Evolutionary conservation across 225 moss, liverwort and hornwort genomes (phyloP).

Genomic region (Asterella californica): DNA sequence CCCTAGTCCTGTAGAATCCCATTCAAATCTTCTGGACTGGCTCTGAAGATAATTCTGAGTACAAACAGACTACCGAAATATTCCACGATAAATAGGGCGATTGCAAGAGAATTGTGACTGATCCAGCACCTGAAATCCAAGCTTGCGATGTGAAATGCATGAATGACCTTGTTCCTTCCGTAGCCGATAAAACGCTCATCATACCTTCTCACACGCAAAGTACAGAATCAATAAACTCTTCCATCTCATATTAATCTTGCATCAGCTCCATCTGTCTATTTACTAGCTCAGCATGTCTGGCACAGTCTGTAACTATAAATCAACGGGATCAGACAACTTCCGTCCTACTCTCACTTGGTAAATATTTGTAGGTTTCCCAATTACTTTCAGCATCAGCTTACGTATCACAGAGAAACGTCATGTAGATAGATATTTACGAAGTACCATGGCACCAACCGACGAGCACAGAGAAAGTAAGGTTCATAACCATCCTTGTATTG

Average conservation of each 20-base stretch:
- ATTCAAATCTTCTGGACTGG: neutral
- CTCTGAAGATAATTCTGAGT: neutral
- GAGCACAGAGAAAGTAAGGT: conserved; percentile 43
- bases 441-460: conserved; percentile 43
- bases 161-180: conserved; percentile 43
- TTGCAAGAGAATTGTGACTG: neutral
- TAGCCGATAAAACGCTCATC: conserved; percentile 44
- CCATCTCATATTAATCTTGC: neutral
- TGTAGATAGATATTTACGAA: neutral
- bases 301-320: neutral
- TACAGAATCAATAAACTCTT: neutral
- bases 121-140: conserved; percentile 29
- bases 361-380: neutral
- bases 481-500: conserved; percentile 38
- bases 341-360: neutral
- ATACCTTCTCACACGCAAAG: conserved; percentile 9
- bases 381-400: neutral
- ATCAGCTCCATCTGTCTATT: neutral
- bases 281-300: neutral
- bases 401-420: neutral
- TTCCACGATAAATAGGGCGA: neutral
- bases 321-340: neutral
- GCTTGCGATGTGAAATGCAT: conserved; percentile 37
- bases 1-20: neutral
- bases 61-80: neutral